Conservation (phyloP, 2,329 filamentous ascomycete species). For the Cadophora luteo-olivacea region DNA sequence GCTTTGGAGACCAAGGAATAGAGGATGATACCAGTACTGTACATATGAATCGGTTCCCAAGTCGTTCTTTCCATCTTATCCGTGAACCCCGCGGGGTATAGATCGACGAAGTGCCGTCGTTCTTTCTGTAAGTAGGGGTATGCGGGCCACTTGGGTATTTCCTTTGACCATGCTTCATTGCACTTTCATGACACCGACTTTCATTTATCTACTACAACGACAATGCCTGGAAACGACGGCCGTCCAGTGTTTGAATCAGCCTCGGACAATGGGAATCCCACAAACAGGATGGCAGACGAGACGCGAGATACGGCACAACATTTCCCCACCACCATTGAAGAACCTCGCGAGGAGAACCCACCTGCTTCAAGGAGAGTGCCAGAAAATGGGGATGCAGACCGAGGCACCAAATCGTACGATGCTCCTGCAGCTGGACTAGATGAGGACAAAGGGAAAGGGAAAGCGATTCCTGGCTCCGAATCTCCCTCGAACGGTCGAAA, state of each 20-base stretch:
- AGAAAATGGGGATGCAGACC: not conserved
- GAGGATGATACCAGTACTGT: conserved; percentile 34
- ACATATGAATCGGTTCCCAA: conserved; percentile 27
- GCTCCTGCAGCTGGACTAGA: not conserved
- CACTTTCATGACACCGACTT: not conserved
- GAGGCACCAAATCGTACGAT: not conserved
- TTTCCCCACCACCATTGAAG: not conserved
- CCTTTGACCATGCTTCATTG: not conserved
- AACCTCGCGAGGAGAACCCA: not conserved
- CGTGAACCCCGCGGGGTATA: too few relatives aligned
- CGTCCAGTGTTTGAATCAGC: not conserved
- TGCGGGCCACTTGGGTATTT: not conserved
- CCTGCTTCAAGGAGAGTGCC: not conserved
- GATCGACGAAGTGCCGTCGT: not conserved
- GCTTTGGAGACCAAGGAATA: conserved; percentile 38
- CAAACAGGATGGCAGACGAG: not conserved
- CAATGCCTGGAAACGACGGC: not conserved
- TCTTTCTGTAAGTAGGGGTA: not conserved
- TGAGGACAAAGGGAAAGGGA: not conserved
- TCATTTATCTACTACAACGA: not conserved
- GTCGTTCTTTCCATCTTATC: not conserved
- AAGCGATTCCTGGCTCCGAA: not conserved
- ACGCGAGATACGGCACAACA: not conserved
- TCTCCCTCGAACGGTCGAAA: not conserved
- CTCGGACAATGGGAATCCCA: not conserved